Evolutionary conservation across 305 asterid species (phyloP), one percentile per base, ranked within the genome.

Genomic region (Solanum hybrid): DNA sequence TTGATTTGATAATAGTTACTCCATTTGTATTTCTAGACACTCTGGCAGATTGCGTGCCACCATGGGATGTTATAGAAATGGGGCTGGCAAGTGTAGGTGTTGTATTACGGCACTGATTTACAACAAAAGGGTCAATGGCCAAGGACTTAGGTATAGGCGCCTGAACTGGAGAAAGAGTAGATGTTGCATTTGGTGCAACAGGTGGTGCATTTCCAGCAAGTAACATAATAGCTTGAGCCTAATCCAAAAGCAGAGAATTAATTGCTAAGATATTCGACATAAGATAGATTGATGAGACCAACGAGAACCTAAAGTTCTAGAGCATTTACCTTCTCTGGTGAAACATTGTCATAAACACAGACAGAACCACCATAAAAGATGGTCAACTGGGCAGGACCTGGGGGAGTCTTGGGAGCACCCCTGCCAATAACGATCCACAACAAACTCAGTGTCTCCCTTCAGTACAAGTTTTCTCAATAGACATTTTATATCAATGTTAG

Each of bases 211-310:
- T 95, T 90, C 98, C 98, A 73, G 99, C 99, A 91, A 96, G 93
- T 35, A 96, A 80, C 99, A 95, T 96, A 56, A 96, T 96, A 72
- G 98, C 99, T 87, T 95, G 98, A 91, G 99, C 99, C 99, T 96
- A 88, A 88, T 26, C 85, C 42, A 86, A 72, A 89, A 32, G 35
- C 90, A 51, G 73, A 89, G 77, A 89, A 64, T 34, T 60, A 69
- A 51, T 88, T 31, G 84, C 29, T 34, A 69, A 79, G n/a, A 91
- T 34, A 75, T n/a, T 40, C 31, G 26, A 46, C 34, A 27, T 60
- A 77, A 81, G 77, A 82, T 24, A 78, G 35, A 34, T 77, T 29
- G 40, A 60, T 10, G 72, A 88, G 66, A 80, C 32, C n/a, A 4
- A 64, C 29, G 6, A 32, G 37, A 88, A 64, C 31, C 29, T 64